Base-by-base conservation (phyloP, 768 basidiomycete genomes). In the Trametes punicea region DNA sequence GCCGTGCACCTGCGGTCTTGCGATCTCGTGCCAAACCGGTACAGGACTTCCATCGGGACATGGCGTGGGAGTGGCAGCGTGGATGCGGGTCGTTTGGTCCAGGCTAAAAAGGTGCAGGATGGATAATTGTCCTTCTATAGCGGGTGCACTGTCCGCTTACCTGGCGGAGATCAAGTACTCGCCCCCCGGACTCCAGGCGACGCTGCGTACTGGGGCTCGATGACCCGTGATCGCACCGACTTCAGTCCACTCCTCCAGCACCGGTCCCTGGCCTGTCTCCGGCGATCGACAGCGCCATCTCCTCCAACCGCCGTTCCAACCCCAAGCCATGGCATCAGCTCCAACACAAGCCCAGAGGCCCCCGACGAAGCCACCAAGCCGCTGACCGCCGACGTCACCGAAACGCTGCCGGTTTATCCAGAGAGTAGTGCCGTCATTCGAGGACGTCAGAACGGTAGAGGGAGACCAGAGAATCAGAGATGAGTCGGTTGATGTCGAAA, bases 381-480 rank as follows among this genome's bases (percentile, higher is more conserved):
- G 76, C 75, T 94, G 83, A 18, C 90, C 90, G n/a, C 92, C 92
- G 48, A 98, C 81, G 59, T 98, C 93, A 23, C 97, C 97, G 66
- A 98, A 98, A 10, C 97, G 84, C 62, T 92, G 88, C 10, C 80
- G 75, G 59, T 90, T 93, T 41, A 93, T 85, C 97, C 97, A 99
- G 26, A 98, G 82, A 1, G 87, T 83, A 2, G 83, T 74, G 6
- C 68, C 73, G 30, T 76, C 67, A 64, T 61, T 71, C 3, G 54
- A 72, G 51, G 55, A 73, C 60, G 55, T 73, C 13, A 72, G 59
- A 11, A 81, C 70, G 8, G 77, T 72, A 0, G 90, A 85, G 1
- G 92, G 91, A 2, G 89, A 86, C 97, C 97, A 99, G 49, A 98
- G 71, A 57, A 98, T 98, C 25, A 98, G 69, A 7, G 95, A 98